Evolutionary conservation across 148 eudicot species (phyloP).

Genomic region (Vaccinium vitisidaea): DNA sequence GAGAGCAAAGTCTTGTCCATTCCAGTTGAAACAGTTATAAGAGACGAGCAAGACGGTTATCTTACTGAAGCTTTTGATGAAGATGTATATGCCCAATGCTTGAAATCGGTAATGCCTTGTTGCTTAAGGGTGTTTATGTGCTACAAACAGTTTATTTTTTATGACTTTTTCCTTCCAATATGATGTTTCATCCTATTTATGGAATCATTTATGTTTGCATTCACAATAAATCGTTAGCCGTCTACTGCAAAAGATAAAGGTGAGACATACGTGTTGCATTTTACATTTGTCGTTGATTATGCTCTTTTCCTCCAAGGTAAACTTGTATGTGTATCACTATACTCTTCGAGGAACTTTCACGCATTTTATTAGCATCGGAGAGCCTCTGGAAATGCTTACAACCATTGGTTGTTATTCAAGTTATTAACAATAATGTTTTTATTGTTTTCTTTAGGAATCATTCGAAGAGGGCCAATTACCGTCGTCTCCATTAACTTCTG

Average conservation of each 20-base stretch:
- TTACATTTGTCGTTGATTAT: neutral
- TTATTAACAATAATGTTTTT: neutral
- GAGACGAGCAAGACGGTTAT: conserved; percentile 26
- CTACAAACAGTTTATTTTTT: neutral
- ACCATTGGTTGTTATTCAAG: neutral
- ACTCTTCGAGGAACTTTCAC: neutral
- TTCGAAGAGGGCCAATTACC: conserved; percentile 33
- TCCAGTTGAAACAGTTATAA: conserved; percentile 24
- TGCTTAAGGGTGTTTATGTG: conserved; percentile 3
- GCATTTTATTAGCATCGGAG: neutral
- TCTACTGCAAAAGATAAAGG: conserved; percentile 9
- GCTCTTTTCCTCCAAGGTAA: neutral
- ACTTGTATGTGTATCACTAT: neutral
- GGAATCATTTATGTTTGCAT: neutral
- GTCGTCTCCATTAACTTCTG: conserved; percentile 43
- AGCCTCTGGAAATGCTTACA: neutral
- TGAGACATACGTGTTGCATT: conserved; percentile 1
- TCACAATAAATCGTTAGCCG: neutral
- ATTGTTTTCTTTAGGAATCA: conserved; percentile 44
- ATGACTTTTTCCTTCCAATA: neutral
- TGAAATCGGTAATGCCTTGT: conserved; percentile 37
- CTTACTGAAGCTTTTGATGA: conserved; percentile 31
- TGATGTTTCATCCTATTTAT: neutral
- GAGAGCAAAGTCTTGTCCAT: conserved; percentile 25
- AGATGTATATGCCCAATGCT: conserved; percentile 21